Percentiles rank a stretch among this genome's conserved stretches.
Conservation (phyloP, 1,284 basidiomycete genomes). For the Ustilago trichophora region DNA sequence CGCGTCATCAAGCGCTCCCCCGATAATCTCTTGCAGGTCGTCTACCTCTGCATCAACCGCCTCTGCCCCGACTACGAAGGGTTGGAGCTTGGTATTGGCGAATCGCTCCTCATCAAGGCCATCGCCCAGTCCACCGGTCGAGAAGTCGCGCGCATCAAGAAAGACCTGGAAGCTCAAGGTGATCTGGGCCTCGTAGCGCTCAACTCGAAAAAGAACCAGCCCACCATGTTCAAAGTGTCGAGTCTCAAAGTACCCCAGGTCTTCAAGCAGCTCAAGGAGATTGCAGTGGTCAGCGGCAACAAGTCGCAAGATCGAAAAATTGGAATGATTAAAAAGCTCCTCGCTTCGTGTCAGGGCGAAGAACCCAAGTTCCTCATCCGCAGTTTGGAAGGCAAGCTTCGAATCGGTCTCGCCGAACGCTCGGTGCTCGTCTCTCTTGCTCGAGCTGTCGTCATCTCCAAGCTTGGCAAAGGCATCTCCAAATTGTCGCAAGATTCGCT, state of each 20-base stretch:
- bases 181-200: conserved; percentile 93
- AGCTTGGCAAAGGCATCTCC: conserved; percentile 70
- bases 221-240: conserved; percentile 93
- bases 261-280: conserved; percentile 53
- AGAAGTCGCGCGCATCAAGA: conserved; percentile 81
- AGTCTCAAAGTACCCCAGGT: conserved; percentile 86
- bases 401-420: conserved; percentile 95
- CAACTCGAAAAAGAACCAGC: conserved; percentile 92
- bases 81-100: conserved; percentile 94
- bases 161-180: conserved; percentile 90
- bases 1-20: conserved; percentile 85
- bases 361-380: conserved; percentile 95
- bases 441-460: conserved; percentile 53
- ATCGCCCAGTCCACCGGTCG: conserved; percentile 94
- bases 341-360: conserved; percentile 87
- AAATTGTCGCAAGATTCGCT: conserved; percentile 75
- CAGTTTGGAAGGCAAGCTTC: conserved; percentile 93
- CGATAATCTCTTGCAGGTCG: conserved; percentile 80
- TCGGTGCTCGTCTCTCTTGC: conserved; percentile 71
- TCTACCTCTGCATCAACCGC: conserved; percentile 98
- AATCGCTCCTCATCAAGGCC: conserved; percentile 91
- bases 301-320: conserved; percentile 76
- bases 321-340: conserved; percentile 90
- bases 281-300: conserved; percentile 79
- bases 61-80: conserved; percentile 95